Evolutionary conservation across 371 early-diverging fungal species (phyloP), one percentile per base, ranked within the genome.

Genomic region (Parasitella parasitica): DNA sequence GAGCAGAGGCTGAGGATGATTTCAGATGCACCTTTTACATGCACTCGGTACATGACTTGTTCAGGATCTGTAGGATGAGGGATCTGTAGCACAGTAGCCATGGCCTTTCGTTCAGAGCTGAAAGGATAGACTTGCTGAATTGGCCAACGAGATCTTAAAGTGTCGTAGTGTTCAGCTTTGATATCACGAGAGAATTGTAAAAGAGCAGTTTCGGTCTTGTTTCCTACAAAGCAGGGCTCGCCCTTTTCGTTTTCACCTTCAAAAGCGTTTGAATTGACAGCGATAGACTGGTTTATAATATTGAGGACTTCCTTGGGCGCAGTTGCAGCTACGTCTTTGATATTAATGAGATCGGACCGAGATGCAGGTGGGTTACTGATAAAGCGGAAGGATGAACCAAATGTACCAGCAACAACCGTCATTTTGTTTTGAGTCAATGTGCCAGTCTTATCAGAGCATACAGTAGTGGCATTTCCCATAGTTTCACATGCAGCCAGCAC

Each of bases 391-490:
- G 76, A 80, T 13, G 72, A 72, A 20, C 89, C 87, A 11, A 89
- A 61, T 0, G 84, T 82, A 13, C 86, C 90, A 16, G 84, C 86
- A 1, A 94, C 95, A 6, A 94, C 90, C 0, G 93, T 90, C 95
- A 96, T 95, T 38, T 87, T 84, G 81, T 96, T 95, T 65, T 91
- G 90, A 0, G 95, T 95, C 38, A 95, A 73, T 5, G 95, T 95
- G 26, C 95, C 95, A 3, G 95, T 94, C 73, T 95, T 94, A 76
- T 96, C 95, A 32, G 92, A 91, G 71, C 95, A 95, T 11, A 97
- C 82, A 3, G 92, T 92, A 20, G 95, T 95, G 7, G 95, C 95
- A 66, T 89, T 90, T 18, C 95, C 94, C 97, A 96, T 96, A 38
- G 93, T 94, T 76, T 97, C 97, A 71, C 97, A 96, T 4, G 97